Percentiles rank a stretch among this genome's conserved stretches.
phyloP scores from a whole-genome alignment of 2,329 filamentous ascomycete genomes.

The Cytospora leucostoma region DNA sequence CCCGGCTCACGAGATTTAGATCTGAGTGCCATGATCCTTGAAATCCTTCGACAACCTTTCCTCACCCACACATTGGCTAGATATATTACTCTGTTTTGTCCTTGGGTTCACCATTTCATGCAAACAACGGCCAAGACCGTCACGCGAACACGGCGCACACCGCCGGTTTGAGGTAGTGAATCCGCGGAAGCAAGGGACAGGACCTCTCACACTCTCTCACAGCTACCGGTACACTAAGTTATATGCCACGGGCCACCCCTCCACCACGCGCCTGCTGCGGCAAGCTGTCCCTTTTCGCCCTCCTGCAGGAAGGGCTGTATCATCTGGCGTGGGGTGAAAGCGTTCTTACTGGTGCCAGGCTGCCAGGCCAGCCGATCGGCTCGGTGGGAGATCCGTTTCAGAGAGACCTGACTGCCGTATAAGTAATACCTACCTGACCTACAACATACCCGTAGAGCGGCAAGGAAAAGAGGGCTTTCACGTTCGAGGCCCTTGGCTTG shows the following conservation, averaged over 20 bases:
- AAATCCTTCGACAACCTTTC: constrained; percentile 1
- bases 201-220: constrained; percentile 6
- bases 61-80: not conserved
- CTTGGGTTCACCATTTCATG: constrained; percentile 4
- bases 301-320: constrained; percentile 24
- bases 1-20: constrained; percentile 3
- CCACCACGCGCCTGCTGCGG: constrained; percentile 20
- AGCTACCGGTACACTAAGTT: constrained; percentile 9
- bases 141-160: constrained; percentile 23
- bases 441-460: not conserved
- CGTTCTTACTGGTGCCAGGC: constrained; percentile 6
- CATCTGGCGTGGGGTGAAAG: constrained; percentile 10
- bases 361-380: not conserved
- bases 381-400: not conserved
- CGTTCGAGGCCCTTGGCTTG: not conserved
- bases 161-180: constrained; percentile 19
- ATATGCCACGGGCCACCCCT: constrained; percentile 8
- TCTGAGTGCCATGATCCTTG: not conserved
- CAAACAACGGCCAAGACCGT: constrained; percentile 1
- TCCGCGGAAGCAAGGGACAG: constrained; percentile 13
- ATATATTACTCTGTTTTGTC: not conserved
- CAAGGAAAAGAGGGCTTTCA: not conserved
- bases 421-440: not conserved
- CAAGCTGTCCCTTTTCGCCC: constrained; percentile 15
- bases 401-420: not conserved